These are phyloP conservation scores for Leccinum variicolor DNA, from an alignment of 768 basidiomycete species.

Conservation along the genomic window DNA sequence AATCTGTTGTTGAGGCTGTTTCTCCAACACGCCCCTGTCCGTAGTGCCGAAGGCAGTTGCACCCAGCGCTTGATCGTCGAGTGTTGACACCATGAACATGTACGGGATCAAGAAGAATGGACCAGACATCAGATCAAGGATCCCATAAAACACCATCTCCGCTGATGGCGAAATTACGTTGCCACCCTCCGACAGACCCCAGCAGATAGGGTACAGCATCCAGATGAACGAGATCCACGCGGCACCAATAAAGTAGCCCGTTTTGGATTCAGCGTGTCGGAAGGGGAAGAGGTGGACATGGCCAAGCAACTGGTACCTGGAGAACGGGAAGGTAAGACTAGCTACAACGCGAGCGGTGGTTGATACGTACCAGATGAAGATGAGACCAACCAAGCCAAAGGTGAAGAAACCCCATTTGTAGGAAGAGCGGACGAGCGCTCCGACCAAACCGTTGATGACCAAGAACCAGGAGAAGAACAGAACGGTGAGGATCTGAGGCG, in stretches of 20 bases:
- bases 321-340: neutral
- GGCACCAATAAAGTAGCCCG: conserved; percentile 34
- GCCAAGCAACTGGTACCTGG: conserved; percentile 30
- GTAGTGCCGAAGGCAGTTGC: conserved; percentile 9
- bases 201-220: conserved; percentile 55
- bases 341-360: neutral
- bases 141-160: conserved; percentile 56
- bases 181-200: conserved; percentile 52
- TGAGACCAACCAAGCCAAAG: conserved; percentile 43
- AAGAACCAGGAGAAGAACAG: conserved; percentile 41
- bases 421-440: conserved; percentile 44
- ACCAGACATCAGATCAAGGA: conserved; percentile 39
- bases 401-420: conserved; percentile 57
- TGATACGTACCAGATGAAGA: conserved; percentile 48
- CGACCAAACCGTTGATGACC: conserved; percentile 46
- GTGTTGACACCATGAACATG: conserved; percentile 14
- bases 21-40: conserved; percentile 3
- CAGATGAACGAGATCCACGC: conserved; percentile 50
- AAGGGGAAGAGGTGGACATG: conserved; percentile 27
- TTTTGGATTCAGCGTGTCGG: conserved; percentile 21
- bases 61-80: neutral
- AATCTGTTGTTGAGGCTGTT: neutral
- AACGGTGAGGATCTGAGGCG: conserved; percentile 42
- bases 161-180: conserved; percentile 47
- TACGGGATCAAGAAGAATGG: conserved; percentile 37